Percentiles rank a stretch among this genome's conserved stretches.
Conservation (phyloP, 1,284 basidiomycete genomes). For the Puccinia horiana region DNA sequence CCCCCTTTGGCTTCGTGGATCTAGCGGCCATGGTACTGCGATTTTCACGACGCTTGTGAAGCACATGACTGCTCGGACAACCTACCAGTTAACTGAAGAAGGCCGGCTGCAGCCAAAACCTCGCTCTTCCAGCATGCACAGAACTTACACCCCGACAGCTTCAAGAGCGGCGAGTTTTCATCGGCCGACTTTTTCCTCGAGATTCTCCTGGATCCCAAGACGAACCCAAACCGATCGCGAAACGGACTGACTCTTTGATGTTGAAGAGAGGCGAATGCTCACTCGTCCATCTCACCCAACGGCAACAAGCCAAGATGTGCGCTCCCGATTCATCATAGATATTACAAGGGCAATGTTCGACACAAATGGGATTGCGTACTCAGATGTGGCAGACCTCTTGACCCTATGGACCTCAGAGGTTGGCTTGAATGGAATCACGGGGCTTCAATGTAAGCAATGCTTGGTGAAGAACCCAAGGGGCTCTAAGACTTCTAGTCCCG, state of each 20-base stretch:
- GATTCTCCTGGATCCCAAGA: not conserved
- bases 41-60: not conserved
- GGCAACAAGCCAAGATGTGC: not conserved
- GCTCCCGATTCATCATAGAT: not conserved
- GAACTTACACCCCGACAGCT: not conserved
- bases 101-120: not conserved
- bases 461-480: too few relatives aligned
- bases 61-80: not conserved
- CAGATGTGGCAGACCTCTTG: not conserved
- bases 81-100: not conserved
- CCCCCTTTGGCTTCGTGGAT: not conserved
- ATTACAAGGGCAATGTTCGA: not conserved
- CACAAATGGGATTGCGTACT: not conserved
- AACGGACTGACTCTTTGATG: not conserved
- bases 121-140: not conserved
- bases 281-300: not conserved
- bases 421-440: not conserved
- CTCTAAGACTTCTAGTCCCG: too few relatives aligned
- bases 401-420: not conserved
- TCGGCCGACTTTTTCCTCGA: conserved; percentile 5
- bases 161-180: not conserved
- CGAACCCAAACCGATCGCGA: not conserved
- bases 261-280: not conserved
- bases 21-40: not conserved
- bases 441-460: not conserved